Conservation (phyloP, 116 monocot species). For the Dioscorea cayenensis region DNA sequence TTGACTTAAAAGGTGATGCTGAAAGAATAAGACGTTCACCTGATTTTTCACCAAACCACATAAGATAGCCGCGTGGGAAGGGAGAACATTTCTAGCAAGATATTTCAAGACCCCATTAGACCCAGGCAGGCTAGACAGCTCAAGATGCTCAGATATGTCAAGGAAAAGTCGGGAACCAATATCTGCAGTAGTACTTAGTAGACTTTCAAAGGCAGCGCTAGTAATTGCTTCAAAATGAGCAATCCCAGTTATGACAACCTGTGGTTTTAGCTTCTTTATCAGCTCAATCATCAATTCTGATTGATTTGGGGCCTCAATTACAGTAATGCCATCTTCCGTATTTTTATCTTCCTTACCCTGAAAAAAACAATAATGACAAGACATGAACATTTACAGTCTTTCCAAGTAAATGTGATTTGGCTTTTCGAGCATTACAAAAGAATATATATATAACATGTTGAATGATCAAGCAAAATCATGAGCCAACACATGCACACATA, state of each 20-base stretch:
- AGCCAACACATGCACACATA: background rate
- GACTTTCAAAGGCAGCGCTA: constrained; percentile 80
- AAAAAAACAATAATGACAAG: constrained; percentile 5
- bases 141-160: constrained; percentile 87
- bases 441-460: background rate
- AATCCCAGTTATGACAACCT: constrained; percentile 91
- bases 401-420: background rate
- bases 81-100: constrained; percentile 65
- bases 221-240: constrained; percentile 84
- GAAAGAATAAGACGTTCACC: constrained; percentile 23
- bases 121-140: constrained; percentile 78
- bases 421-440: background rate
- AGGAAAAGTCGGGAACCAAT: constrained; percentile 70
- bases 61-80: constrained; percentile 80
- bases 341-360: constrained; percentile 33
- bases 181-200: constrained; percentile 51
- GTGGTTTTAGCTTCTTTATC: constrained; percentile 80
- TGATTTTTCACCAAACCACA: constrained; percentile 92
- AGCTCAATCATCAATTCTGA: constrained; percentile 92
- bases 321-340: constrained; percentile 41
- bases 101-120: constrained; percentile 90
- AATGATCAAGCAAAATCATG: background rate
- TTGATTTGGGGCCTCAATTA: constrained; percentile 86
- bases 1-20: background rate
- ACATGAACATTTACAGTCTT: background rate